These are phyloP conservation scores for Phytophthora sansomeana DNA, from an alignment of 352 stramenopile species.

Conservation along the genomic window DNA sequence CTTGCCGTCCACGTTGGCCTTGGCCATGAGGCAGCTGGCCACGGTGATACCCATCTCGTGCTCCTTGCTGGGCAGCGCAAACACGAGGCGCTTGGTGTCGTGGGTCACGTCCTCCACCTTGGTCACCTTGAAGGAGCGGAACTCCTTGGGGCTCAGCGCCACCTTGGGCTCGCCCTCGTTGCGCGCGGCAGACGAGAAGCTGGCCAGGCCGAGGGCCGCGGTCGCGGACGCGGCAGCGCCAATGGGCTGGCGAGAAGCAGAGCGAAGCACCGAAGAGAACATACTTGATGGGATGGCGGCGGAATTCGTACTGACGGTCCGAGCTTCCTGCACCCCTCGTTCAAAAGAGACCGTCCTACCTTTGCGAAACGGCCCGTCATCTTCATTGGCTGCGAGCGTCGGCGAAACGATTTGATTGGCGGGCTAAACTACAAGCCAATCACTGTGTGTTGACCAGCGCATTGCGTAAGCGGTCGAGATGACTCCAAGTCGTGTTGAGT, in stretches of 20 bases:
- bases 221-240: slow-evolving; percentile 34
- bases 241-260: slow-evolving; percentile 20
- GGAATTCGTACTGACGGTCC: slow-evolving; percentile 21
- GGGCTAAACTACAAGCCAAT: background rate
- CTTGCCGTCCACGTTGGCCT: slow-evolving; percentile 67
- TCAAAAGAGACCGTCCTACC: slow-evolving; percentile 26
- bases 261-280: slow-evolving; percentile 42
- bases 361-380: slow-evolving; percentile 15
- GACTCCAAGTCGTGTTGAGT: slow-evolving; percentile 7
- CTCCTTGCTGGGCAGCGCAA: slow-evolving; percentile 59
- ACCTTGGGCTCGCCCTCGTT: slow-evolving; percentile 52
- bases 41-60: slow-evolving; percentile 74
- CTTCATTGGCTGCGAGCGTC: slow-evolving; percentile 18
- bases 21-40: slow-evolving; percentile 71
- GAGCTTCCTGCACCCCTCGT: slow-evolving; percentile 31
- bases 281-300: slow-evolving; percentile 28
- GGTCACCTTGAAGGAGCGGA: slow-evolving; percentile 68
- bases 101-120: slow-evolving; percentile 69
- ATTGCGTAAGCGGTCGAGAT: slow-evolving; percentile 11
- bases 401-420: slow-evolving; percentile 19
- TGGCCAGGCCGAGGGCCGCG: slow-evolving; percentile 39
- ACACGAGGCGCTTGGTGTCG: slow-evolving; percentile 70
- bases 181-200: slow-evolving; percentile 31
- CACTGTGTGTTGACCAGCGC: background rate
- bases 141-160: slow-evolving; percentile 65